These are phyloP conservation scores for Penicillium sp. DNA, from an alignment of 2,329 filamentous ascomycete genomes.

Conservation along the genomic window DNA sequence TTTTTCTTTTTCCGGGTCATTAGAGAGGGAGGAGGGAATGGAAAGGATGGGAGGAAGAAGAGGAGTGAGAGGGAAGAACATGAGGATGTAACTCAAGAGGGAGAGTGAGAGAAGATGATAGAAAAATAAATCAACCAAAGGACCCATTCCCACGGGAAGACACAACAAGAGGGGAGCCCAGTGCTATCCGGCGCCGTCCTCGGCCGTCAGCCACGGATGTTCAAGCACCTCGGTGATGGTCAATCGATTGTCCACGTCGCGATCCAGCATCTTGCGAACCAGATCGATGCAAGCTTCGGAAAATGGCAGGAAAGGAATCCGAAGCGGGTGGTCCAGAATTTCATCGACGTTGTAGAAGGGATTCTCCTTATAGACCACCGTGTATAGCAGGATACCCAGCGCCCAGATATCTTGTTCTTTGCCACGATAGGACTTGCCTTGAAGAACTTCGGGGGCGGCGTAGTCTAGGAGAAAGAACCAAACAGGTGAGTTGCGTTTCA, in stretches of 20 bases:
- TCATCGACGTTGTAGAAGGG: conserved; percentile 98
- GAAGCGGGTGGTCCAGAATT: conserved; percentile 94
- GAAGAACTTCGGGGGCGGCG: conserved; percentile 93
- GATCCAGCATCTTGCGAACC: conserved; percentile 84
- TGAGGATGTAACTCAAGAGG: background rate
- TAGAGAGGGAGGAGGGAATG: background rate
- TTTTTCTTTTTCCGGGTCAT: conserved; percentile 16
- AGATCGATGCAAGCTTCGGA: conserved; percentile 87
- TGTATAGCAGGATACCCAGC: conserved; percentile 92
- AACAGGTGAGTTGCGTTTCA: background rate
- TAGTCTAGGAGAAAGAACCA: conserved; percentile 60
- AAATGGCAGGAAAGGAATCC: conserved; percentile 64
- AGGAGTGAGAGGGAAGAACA: background rate
- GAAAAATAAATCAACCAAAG: background rate
- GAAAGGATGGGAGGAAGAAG: background rate
- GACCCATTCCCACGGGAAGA: background rate
- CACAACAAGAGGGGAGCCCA: too few relatives aligned
- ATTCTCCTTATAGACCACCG: conserved; percentile 99
- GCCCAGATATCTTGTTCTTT: conserved; percentile 99
- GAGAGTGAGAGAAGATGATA: background rate
- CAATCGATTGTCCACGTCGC: conserved; percentile 74
- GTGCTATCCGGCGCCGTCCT: background rate
- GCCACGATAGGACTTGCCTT: conserved; percentile 83
- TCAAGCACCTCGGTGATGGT: conserved; percentile 83
- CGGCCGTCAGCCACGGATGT: conserved; percentile 65